A percentile compares a stretch with the other conserved stretches of the same genome.
These are phyloP conservation scores for Globisporangium ultimum DNA, from an alignment of 352 stramenopile species.

Conservation along the genomic window DNA sequence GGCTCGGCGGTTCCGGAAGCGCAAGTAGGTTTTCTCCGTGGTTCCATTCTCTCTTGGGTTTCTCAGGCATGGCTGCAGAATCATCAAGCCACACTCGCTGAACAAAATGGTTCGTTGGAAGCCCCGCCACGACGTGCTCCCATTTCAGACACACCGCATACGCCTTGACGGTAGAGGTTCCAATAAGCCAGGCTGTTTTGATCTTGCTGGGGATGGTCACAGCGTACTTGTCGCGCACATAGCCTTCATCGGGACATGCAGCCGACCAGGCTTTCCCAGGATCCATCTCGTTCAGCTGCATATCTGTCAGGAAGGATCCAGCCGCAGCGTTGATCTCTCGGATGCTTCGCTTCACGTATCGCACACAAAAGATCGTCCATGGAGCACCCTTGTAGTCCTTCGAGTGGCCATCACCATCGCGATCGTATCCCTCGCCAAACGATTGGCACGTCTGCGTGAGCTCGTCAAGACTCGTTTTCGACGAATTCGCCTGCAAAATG, in stretches of 20 bases:
- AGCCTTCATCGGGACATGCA: conserved; percentile 19
- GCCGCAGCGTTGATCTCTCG: conserved; percentile 23
- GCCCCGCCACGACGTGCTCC: conserved; percentile 11
- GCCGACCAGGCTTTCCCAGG: conserved; percentile 21
- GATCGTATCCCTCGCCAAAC: conserved; percentile 24
- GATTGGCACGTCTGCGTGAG: conserved; percentile 22
- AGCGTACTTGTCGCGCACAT: conserved; percentile 23
- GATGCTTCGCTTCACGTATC: conserved; percentile 23
- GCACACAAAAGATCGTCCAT: conserved; percentile 45
- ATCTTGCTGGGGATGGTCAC: conserved; percentile 35
- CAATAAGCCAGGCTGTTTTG: conserved; percentile 29
- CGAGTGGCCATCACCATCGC: conserved; percentile 43
- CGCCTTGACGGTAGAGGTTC: conserved; percentile 20
- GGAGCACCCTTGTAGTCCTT: conserved; percentile 38
- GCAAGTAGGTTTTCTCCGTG: conserved; percentile 1
- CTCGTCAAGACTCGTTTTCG: conserved; percentile 26
- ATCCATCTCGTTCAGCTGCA: conserved; percentile 35
- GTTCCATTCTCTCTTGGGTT: conserved; percentile 21
- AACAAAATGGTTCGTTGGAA: conserved; percentile 25
- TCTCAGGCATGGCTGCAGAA: conserved; percentile 26
- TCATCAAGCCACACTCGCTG: conserved; percentile 44
- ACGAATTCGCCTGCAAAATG: conserved; percentile 24
- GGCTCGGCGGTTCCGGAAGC: conserved; percentile 4
- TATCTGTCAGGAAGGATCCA: conserved; percentile 22
- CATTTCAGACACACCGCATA: conserved; percentile 39